A percentile compares a stretch with the other conserved stretches of the same genome.
These are phyloP conservation scores for Ajuga reptans DNA, from an alignment of 305 asterid genomes.

Conservation along the genomic window DNA sequence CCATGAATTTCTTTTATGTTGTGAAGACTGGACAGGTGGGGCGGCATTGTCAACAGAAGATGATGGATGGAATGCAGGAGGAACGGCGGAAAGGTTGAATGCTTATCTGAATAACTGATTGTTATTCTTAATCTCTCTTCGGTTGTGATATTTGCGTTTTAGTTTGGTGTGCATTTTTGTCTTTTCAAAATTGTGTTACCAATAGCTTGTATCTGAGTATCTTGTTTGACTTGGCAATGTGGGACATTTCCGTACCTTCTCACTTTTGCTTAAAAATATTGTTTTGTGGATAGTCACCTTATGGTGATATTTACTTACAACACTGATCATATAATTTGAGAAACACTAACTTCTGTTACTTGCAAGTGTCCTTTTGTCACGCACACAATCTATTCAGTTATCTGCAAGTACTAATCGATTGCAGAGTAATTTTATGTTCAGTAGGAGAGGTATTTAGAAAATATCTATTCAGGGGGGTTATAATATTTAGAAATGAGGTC, in stretches of 20 bases:
- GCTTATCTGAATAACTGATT: conserved; percentile 11
- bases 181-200: background rate
- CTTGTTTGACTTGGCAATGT: background rate
- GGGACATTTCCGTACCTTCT: background rate
- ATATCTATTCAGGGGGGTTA: background rate
- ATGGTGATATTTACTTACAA: too few relatives aligned
- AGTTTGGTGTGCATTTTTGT: background rate
- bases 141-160: background rate
- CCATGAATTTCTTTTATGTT: conserved; percentile 22
- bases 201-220: background rate
- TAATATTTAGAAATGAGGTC: background rate
- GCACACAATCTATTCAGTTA: background rate
- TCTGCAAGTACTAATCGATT: background rate
- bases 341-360: background rate
- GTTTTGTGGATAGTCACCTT: background rate
- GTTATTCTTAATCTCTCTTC: conserved; percentile 2
- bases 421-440: too few relatives aligned
- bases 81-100: conserved; percentile 49
- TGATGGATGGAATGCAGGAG: conserved; percentile 53
- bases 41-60: conserved; percentile 43
- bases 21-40: conserved; percentile 68
- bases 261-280: background rate
- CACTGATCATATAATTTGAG: background rate
- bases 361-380: background rate
- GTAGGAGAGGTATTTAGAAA: too few relatives aligned